A percentile compares a stretch with the other conserved stretches of the same genome.
These are phyloP conservation scores for Nitzschia putrida DNA, from an alignment of 108 stramenopile species.

Conservation along the genomic window DNA sequence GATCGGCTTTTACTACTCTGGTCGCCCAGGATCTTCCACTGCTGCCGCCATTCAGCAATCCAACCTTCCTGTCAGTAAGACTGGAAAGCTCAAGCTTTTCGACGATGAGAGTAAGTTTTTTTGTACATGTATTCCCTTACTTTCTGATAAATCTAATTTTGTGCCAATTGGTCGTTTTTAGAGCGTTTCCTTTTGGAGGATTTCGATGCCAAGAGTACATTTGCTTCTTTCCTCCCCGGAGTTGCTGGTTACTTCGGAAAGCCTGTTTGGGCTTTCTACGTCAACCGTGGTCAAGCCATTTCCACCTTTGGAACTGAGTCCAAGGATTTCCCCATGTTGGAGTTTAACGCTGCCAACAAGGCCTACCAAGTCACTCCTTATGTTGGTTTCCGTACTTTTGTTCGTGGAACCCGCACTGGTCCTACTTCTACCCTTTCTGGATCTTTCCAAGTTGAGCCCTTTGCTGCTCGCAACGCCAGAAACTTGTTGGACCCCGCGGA, in stretches of 20 bases:
- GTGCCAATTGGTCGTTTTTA: constrained; percentile 12
- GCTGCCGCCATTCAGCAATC: constrained; percentile 34
- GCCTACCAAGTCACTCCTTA: constrained; percentile 92
- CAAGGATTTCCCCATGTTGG: constrained; percentile 89
- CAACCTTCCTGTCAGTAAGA: constrained; percentile 20
- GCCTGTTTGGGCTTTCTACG: constrained; percentile 93
- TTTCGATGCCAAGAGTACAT: constrained; percentile 82
- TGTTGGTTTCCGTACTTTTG: constrained; percentile 92
- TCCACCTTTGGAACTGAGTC: constrained; percentile 84
- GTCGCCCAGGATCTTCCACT: constrained; percentile 19
- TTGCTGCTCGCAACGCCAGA: constrained; percentile 57
- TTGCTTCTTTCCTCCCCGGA: constrained; percentile 86
- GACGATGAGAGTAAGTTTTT: constrained; percentile 43
- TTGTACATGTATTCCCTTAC: not conserved
- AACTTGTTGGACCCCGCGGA: constrained; percentile 51
- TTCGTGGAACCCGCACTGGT: constrained; percentile 66
- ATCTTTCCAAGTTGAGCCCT: constrained; percentile 79
- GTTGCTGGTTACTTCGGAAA: constrained; percentile 88
- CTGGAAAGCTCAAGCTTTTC: constrained; percentile 60
- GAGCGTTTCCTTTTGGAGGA: constrained; percentile 84
- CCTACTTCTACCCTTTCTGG: constrained; percentile 17
- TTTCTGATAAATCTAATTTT: constrained; percentile 1
- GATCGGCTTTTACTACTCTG: constrained; percentile 2
- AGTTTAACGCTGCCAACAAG: constrained; percentile 94
- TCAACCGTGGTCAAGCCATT: constrained; percentile 93